Base-by-base conservation (phyloP, 2,329 filamentous ascomycete species). In the Fusarium miscanthi region DNA sequence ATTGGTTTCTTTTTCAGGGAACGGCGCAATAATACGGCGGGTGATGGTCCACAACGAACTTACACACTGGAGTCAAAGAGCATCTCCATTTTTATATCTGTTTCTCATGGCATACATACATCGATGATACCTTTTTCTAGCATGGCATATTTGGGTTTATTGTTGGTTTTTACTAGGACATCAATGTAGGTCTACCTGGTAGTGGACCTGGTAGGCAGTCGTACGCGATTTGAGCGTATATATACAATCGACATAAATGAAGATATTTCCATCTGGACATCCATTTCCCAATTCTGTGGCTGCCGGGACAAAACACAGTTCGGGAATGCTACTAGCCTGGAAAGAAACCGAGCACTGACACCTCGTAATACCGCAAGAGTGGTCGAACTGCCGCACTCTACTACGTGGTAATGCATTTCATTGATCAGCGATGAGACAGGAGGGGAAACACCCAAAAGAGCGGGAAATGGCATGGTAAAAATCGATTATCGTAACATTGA, bases 21-120 rank as follows among this genome's bases (percentile, higher is more conserved):
- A 63, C 58, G 75, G 75, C 75, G 75, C 62, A 76, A 73, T 65
- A 61, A 73, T 59, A 62, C 68, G 67, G 73, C 75, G 66, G 73
- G 65, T 71, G 62, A 54, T 66, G 63, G 67, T 64, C 61, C 66
- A 73, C 42, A 48, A 73, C 49, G 62, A 74, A 70, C 53, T 73
- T 69, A 52, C 56, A 65, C 56, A 66, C 60, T 63, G 69, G 75
- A 74, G 72, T 74, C 70, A 72, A 72, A 74, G 67, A 66, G 74
- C 68, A 65, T 70, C 63, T 76, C 62, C 66, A 48, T 64, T 65
- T 63, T 58, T 64, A 42, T 51, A 58, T 70, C 30, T 56, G 43
- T 58, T 62, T 63, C 58, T 63, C 40, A 74, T 68, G 71, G 72
- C 74, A 74, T 64, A 74, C 52, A 73, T 65, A 75, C 59, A 59